phyloP scores from a whole-genome alignment of 768 basidiomycete genomes.

The Tricholoma flavovirens region DNA sequence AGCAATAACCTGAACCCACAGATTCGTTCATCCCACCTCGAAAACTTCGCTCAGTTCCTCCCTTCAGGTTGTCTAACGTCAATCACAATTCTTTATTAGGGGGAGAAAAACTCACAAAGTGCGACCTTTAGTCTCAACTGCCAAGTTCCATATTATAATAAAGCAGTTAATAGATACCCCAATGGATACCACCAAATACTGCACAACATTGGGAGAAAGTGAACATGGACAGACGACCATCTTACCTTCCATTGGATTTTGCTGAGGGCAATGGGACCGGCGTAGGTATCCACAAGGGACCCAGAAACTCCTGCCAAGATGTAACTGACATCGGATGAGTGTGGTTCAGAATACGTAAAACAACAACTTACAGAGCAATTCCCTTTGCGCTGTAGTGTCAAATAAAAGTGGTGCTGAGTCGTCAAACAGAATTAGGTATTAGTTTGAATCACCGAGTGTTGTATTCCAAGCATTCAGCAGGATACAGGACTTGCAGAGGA shows the following conservation, averaged over 20 bases:
- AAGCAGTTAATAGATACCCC: slow-evolving; percentile 37
- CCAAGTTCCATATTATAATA: slow-evolving; percentile 31
- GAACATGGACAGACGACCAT: background rate
- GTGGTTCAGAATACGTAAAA: slow-evolving; percentile 1
- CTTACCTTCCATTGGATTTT: slow-evolving; percentile 31
- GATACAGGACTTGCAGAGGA: slow-evolving; percentile 53
- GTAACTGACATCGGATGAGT: slow-evolving; percentile 22
- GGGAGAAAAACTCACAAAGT: slow-evolving; percentile 28
- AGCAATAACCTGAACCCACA: background rate
- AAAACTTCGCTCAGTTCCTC: slow-evolving; percentile 41
- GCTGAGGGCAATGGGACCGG: slow-evolving; percentile 33
- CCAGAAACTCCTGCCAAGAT: slow-evolving; percentile 38
- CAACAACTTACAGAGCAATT: slow-evolving; percentile 41
- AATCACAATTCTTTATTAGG: background rate
- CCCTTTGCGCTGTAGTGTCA: slow-evolving; percentile 43
- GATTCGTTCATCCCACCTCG: slow-evolving; percentile 16
- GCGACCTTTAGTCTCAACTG: slow-evolving; percentile 37
- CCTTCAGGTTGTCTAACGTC: slow-evolving; percentile 14
- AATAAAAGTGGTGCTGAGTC: background rate
- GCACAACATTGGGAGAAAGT: background rate
- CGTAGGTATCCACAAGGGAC: slow-evolving; percentile 47
- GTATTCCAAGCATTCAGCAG: slow-evolving; percentile 49
- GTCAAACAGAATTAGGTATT: background rate
- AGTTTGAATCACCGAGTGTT: slow-evolving; percentile 36
- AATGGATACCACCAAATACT: slow-evolving; percentile 36